phyloP scores from a whole-genome alignment of 2,329 filamentous ascomycete species.

The Tolypocladium ophioglossoides region DNA sequence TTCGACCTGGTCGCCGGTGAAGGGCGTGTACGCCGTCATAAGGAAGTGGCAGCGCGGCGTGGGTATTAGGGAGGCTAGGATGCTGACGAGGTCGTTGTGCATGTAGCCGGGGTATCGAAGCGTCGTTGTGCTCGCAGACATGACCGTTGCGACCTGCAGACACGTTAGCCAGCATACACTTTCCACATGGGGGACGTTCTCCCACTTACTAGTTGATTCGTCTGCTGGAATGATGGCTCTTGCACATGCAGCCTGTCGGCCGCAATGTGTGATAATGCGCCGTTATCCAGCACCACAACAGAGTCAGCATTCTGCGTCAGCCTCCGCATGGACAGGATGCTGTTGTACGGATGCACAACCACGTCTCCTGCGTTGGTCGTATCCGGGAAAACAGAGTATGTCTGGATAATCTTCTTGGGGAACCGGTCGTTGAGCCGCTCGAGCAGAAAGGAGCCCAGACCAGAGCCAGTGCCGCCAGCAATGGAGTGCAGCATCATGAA shows the following conservation, averaged over 20 bases:
- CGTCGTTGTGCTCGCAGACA: conserved; percentile 96
- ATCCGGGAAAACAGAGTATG: conserved; percentile 96
- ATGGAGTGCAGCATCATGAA: conserved; percentile 99
- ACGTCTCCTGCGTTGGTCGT: conserved; percentile 80
- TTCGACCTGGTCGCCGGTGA: conserved; percentile 91
- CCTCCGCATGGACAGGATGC: conserved; percentile 79
- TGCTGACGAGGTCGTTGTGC: conserved; percentile 98
- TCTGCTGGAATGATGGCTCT: conserved; percentile 92
- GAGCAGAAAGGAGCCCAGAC: conserved; percentile 88
- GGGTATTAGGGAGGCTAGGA: conserved; percentile 89
- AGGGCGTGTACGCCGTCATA: conserved; percentile 96
- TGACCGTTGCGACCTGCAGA: conserved; percentile 74
- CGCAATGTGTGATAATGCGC: conserved; percentile 84
- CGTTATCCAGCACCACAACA: conserved; percentile 94
- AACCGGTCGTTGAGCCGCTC: conserved; percentile 95
- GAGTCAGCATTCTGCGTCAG: conserved; percentile 95
- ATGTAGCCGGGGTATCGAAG: conserved; percentile 97
- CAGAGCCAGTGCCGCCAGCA: conserved; percentile 90
- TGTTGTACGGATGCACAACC: conserved; percentile 98
- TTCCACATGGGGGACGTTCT: neutral
- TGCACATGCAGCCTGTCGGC: conserved; percentile 91
- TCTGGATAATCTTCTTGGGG: conserved; percentile 98
- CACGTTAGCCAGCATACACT: neutral
- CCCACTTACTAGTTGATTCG: conserved; percentile 70
- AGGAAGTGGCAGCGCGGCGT: conserved; percentile 96